Evolutionary conservation across 257 asterid genomes (phyloP).

Genomic region (Verbascum thapsus): DNA sequence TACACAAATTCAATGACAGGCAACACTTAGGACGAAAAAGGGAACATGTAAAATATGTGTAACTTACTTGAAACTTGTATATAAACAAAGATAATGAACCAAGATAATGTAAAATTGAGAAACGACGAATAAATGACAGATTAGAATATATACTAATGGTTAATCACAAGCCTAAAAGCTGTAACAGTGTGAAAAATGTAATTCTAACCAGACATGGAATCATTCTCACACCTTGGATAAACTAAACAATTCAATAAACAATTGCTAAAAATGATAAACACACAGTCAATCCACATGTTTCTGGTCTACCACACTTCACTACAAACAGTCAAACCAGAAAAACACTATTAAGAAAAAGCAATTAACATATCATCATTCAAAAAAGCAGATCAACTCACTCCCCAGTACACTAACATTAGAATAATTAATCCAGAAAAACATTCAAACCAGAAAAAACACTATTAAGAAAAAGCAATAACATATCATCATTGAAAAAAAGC

Average conservation of each 20-base stretch:
- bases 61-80: neutral
- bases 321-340: no score
- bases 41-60: neutral
- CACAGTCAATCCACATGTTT: slow-evolving; percentile 2
- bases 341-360: no score
- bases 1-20: slow-evolving; percentile 6
- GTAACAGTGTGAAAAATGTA: neutral
- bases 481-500: no score
- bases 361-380: no score
- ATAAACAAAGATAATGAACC: neutral
- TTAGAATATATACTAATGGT: neutral
- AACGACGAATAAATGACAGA: no score
- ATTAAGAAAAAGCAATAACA: no score
- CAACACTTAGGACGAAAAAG: no score
- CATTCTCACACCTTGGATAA: neutral
- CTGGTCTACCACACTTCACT: neutral
- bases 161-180: neutral
- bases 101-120: no score
- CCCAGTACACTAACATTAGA: no score
- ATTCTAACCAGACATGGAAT: neutral
- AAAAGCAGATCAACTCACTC: no score
- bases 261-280: slow-evolving; percentile 5
- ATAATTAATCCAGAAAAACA: no score
- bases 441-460: no score
- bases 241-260: neutral